Evolutionary conservation across 2,329 filamentous ascomycete species (phyloP).

Genomic region (Basipetospora sp.): DNA sequence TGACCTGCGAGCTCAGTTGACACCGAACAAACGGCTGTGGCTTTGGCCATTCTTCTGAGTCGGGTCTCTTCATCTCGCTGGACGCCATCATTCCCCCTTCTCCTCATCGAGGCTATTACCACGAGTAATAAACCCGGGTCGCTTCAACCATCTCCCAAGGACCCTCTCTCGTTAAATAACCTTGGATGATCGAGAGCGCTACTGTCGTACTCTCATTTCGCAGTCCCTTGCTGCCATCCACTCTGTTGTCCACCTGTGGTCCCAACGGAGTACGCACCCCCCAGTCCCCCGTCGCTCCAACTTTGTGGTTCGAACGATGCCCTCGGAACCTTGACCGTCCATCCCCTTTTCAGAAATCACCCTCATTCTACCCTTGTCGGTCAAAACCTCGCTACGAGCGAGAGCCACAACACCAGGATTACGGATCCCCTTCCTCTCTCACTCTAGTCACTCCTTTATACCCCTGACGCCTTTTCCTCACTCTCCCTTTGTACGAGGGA

Average conservation of each 20-base stretch:
- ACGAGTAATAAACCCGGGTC: too few species aligned
- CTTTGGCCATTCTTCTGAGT: too few species aligned
- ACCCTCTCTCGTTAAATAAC: background rate
- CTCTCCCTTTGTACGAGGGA: too few species aligned
- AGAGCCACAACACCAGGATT: too few species aligned
- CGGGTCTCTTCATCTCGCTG: too few species aligned
- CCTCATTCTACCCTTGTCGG: slow-evolving; percentile 2
- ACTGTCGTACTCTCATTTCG: background rate
- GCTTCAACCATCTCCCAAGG: background rate
- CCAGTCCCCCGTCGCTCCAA: slow-evolving; percentile 13
- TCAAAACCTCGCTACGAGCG: slow-evolving; percentile 1
- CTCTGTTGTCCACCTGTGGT: background rate
- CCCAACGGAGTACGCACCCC: background rate
- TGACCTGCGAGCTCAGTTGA: too few species aligned
- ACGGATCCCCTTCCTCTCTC: too few species aligned
- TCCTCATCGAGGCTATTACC: too few species aligned
- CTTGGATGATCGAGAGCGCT: background rate
- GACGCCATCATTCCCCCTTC: too few species aligned
- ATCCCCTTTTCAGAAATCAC: slow-evolving; percentile 7
- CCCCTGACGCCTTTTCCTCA: slow-evolving; percentile 9
- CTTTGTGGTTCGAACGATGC: slow-evolving; percentile 20
- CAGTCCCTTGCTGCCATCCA: background rate
- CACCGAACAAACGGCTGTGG: too few species aligned
- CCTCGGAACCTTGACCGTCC: slow-evolving; percentile 8
- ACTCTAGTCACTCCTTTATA: slow-evolving; percentile 26